phyloP scores from a whole-genome alignment of 441 rosid species.

The Adansonia gregorii region DNA sequence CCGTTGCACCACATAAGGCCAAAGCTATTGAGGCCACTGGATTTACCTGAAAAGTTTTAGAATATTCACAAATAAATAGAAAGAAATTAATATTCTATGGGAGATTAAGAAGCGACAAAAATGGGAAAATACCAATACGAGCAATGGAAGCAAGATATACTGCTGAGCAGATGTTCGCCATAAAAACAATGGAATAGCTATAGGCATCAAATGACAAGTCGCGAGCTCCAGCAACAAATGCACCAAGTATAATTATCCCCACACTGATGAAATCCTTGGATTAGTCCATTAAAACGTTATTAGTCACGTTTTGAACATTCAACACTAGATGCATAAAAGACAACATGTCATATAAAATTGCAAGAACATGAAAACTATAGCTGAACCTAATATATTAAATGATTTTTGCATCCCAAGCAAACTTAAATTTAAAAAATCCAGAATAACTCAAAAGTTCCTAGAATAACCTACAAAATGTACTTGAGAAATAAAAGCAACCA shows the following conservation, averaged over 20 bases:
- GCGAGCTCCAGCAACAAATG: constrained; percentile 64
- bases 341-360: background rate
- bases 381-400: background rate
- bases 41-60: constrained; percentile 41
- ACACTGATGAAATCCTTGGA: constrained; percentile 54
- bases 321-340: background rate
- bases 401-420: background rate
- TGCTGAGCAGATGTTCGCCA: constrained; percentile 63
- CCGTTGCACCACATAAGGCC: constrained; percentile 68
- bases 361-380: constrained; percentile 4
- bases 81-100: constrained; percentile 2
- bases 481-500: background rate
- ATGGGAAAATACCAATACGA: constrained; percentile 48
- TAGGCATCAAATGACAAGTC: constrained; percentile 68
- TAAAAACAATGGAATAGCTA: constrained; percentile 62
- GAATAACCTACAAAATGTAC: constrained; percentile 3
- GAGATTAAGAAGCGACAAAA: constrained; percentile 15
- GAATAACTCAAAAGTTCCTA: background rate
- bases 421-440: constrained; percentile 3
- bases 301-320: constrained; percentile 13
- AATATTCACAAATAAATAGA: constrained; percentile 3
- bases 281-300: constrained; percentile 28
- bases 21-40: constrained; percentile 59
- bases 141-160: constrained; percentile 59
- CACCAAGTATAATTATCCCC: constrained; percentile 55